Conservation (phyloP, 176 grass and related monocot species). For the Zoysia pacifica region DNA sequence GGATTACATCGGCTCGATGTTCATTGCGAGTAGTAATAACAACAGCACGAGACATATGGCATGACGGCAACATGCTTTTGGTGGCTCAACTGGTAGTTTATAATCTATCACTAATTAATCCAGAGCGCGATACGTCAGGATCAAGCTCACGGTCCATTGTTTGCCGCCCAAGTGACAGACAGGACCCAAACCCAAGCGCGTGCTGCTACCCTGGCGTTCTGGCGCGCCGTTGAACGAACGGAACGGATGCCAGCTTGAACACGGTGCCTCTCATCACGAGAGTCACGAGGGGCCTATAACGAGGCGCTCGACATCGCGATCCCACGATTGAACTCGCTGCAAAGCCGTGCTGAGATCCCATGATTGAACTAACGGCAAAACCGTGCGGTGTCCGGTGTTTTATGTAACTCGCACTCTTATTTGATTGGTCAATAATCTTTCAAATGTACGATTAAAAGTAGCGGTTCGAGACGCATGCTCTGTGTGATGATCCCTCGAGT, state of each 20-base stretch:
- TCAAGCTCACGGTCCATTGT: background rate
- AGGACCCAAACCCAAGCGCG: background rate
- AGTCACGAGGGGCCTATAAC: background rate
- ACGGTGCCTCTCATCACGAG: slow-evolving; percentile 18
- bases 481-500: background rate
- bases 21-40: no score
- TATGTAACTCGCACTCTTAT: background rate
- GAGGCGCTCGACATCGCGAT: background rate
- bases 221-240: background rate
- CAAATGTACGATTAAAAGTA: background rate
- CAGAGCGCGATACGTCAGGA: background rate
- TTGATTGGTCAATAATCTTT: background rate
- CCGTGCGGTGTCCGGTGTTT: background rate
- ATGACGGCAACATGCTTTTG: no score
- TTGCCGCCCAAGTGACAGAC: background rate
- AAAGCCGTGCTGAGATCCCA: background rate
- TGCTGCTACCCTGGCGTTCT: no score
- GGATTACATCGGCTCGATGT: no score
- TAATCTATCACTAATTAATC: no score
- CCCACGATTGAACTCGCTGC: slow-evolving; percentile 8
- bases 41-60: no score
- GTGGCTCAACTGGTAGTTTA: background rate
- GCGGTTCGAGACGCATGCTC: background rate
- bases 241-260: slow-evolving; percentile 20
- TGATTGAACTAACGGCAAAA: background rate